A percentile compares a stretch with the other conserved stretches of the same genome.
Evolutionary conservation across 164 flowering plant species (phyloP).

Genomic region (Liquidambar formosana): DNA sequence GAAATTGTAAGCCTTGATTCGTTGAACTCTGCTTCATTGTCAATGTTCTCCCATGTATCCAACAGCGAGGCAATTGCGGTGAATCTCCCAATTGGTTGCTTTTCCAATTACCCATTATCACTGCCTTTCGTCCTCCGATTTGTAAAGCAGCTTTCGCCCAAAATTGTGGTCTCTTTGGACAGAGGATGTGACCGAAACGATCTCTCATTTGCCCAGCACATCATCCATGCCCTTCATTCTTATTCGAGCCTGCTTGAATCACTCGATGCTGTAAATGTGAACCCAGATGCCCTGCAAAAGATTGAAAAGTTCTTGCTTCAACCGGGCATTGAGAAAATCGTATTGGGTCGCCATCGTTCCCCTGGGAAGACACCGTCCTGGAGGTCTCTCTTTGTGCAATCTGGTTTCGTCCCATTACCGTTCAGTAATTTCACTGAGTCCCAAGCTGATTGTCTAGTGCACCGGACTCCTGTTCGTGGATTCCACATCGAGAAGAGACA

Average conservation of each 20-base stretch:
- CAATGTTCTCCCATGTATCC: slow-evolving; percentile 17
- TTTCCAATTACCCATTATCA: slow-evolving; percentile 18
- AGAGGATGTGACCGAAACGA: slow-evolving; percentile 49
- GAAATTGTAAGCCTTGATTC: slow-evolving; percentile 42
- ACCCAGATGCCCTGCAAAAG: slow-evolving; percentile 38
- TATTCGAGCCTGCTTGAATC: slow-evolving; percentile 43
- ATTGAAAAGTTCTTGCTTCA: slow-evolving; percentile 48
- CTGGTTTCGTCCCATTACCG: slow-evolving; percentile 43
- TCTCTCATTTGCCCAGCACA: slow-evolving; percentile 42
- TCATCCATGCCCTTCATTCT: slow-evolving; percentile 41
- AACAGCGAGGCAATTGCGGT: slow-evolving; percentile 52
- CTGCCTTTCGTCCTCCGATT: slow-evolving; percentile 47
- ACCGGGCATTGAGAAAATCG: slow-evolving; percentile 36
- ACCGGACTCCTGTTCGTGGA: slow-evolving; percentile 46
- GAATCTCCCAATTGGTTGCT: slow-evolving; percentile 42
- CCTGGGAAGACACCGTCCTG: slow-evolving; percentile 36
- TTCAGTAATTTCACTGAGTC: slow-evolving; percentile 60
- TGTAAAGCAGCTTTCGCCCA: slow-evolving; percentile 56
- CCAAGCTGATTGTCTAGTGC: slow-evolving; percentile 61
- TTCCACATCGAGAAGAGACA: slow-evolving; percentile 57
- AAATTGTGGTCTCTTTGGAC: slow-evolving; percentile 50
- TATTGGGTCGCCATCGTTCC: slow-evolving; percentile 33
- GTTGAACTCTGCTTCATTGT: slow-evolving; percentile 30
- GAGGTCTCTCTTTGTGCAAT: slow-evolving; percentile 33
- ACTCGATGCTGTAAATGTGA: slow-evolving; percentile 42